Conservation (phyloP, 1,139 yeast species). For the Protomyces inouyei region DNA sequence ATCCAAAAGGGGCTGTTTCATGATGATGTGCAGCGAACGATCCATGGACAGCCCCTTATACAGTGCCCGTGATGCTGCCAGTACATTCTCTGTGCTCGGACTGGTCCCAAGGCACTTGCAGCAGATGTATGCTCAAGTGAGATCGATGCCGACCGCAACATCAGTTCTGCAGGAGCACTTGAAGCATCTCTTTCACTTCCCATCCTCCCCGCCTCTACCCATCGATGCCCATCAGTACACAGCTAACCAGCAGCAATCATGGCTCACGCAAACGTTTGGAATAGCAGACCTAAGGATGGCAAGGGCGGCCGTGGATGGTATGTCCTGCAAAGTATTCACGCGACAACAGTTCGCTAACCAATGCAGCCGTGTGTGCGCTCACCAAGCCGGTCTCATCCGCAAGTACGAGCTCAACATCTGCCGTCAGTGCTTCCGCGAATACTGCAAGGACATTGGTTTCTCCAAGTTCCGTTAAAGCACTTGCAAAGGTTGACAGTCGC, state of each 20-base stretch:
- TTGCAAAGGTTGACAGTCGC: background rate
- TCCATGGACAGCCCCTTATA: too few relatives aligned
- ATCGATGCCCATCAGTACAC: too few relatives aligned
- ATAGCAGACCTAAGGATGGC: constrained; percentile 99
- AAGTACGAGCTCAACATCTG: constrained; percentile 99
- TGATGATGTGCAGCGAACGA: too few relatives aligned
- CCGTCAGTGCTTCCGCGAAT: constrained; percentile 99
- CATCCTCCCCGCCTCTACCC: too few relatives aligned
- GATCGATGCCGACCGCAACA: too few relatives aligned
- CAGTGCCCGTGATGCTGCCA: too few relatives aligned
- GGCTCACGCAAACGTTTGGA: constrained; percentile 66
- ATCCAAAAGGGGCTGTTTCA: too few relatives aligned
- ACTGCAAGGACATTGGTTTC: constrained; percentile 98
- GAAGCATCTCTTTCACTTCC: too few relatives aligned
- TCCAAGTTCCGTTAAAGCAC: constrained; percentile 52
- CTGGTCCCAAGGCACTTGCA: too few relatives aligned
- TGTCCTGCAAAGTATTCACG: constrained; percentile 34
- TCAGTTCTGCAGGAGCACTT: too few relatives aligned
- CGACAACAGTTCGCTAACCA: background rate
- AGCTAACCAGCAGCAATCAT: constrained; percentile 16
- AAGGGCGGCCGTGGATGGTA: constrained; percentile 98
- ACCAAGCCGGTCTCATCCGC: constrained; percentile 95
- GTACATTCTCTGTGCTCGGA: too few relatives aligned
- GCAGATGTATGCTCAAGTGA: too few relatives aligned
- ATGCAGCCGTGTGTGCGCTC: constrained; percentile 82